Percentiles rank a stretch among this genome's conserved stretches.
Conservation (phyloP, 1,139 yeast species). For the Sugiyamaella novakii region DNA sequence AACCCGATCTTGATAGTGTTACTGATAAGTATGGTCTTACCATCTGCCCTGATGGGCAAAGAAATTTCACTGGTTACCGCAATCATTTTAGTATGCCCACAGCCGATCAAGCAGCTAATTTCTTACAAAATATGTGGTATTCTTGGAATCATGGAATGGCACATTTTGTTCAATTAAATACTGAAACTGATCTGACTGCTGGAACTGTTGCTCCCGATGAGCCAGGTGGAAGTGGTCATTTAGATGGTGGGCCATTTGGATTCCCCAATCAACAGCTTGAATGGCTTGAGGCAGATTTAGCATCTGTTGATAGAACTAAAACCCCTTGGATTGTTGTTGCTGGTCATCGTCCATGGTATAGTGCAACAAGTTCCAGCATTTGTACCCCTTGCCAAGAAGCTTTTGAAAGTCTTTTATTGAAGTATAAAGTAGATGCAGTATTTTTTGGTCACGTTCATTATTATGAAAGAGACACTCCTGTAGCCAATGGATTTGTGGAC, state of each 20-base stretch:
- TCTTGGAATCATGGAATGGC: constrained; percentile 36
- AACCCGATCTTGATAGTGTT: constrained; percentile 23
- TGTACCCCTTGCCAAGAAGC: constrained; percentile 31
- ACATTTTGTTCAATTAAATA: constrained; percentile 32
- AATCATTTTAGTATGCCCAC: constrained; percentile 36
- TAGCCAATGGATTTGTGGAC: constrained; percentile 26
- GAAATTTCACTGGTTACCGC: constrained; percentile 34
- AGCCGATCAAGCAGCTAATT: constrained; percentile 25
- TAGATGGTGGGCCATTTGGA: constrained; percentile 37
- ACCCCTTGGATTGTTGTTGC: constrained; percentile 39
- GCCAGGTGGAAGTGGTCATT: constrained; percentile 28
- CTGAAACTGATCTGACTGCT: constrained; percentile 35
- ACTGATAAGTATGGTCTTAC: constrained; percentile 24
- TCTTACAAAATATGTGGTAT: constrained; percentile 35
- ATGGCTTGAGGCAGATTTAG: constrained; percentile 50
- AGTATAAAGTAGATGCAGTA: constrained; percentile 34
- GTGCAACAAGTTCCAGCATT: constrained; percentile 22
- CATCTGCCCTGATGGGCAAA: constrained; percentile 35
- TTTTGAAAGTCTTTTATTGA: constrained; percentile 31
- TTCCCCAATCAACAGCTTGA: constrained; percentile 34
- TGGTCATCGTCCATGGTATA: constrained; percentile 42
- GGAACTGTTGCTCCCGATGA: constrained; percentile 33
- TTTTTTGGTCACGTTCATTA: constrained; percentile 29
- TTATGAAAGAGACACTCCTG: constrained; percentile 28
- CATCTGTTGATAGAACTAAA: constrained; percentile 30